A percentile compares a stretch with the other conserved stretches of the same genome.
Evolutionary conservation across 2,329 filamentous ascomycete genomes (phyloP).

Genomic region (Ophiocordyceps camponoti-rufipedis): DNA sequence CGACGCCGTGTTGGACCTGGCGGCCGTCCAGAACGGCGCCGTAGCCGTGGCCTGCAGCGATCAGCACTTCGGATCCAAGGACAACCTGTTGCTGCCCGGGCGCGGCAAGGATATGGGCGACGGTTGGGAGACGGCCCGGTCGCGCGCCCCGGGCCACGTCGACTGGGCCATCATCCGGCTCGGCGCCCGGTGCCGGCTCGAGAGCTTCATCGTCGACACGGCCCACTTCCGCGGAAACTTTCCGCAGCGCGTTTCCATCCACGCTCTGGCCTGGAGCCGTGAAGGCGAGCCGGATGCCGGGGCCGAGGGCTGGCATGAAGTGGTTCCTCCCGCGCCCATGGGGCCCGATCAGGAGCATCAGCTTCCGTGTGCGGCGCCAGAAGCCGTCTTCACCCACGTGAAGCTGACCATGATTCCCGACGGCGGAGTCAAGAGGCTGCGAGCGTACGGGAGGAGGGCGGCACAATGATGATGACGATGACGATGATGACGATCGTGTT

Average conservation of each 20-base stretch:
- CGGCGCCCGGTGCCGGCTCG: conserved; percentile 45
- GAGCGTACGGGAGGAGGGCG: conserved; percentile 22
- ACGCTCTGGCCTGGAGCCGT: conserved; percentile 35
- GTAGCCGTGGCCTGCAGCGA: conserved; percentile 62
- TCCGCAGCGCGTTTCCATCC: conserved; percentile 55
- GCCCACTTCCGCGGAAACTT: conserved; percentile 75
- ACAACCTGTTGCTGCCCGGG: conserved; percentile 63
- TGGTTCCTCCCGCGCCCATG: conserved; percentile 48
- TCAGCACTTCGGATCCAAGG: conserved; percentile 69
- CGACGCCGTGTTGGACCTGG: conserved; percentile 53
- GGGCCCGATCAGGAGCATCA: conserved; percentile 57
- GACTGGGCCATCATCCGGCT: conserved; percentile 71
- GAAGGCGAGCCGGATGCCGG: conserved; percentile 35
- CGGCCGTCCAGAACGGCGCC: conserved; percentile 61
- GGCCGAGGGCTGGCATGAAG: conserved; percentile 43
- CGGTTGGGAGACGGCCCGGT: conserved; percentile 71
- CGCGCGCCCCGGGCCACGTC: conserved; percentile 49
- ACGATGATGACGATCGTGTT: no score
- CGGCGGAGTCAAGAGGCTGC: conserved; percentile 76
- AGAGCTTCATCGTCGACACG: conserved; percentile 58
- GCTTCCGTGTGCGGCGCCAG: conserved; percentile 36
- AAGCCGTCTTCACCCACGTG: conserved; percentile 55
- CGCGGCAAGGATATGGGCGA: conserved; percentile 74
- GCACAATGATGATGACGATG: background rate
- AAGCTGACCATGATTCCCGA: conserved; percentile 90